Conservation (phyloP, 129 eudicot genomes). For the Centella asiatica region DNA sequence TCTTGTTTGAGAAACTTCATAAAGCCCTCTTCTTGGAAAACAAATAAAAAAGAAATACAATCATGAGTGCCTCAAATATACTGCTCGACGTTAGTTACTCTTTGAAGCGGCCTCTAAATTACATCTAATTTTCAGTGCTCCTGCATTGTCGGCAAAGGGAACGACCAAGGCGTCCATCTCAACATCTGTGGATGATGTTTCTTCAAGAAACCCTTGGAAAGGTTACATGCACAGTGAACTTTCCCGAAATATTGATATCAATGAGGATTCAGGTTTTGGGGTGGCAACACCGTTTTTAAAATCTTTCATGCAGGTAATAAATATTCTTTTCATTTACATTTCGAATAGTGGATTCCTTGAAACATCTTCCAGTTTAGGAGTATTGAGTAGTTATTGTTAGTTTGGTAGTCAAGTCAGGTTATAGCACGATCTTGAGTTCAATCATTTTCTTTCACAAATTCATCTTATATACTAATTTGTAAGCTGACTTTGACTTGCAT, state of each 20-base stretch:
- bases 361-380: not conserved
- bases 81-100: not conserved
- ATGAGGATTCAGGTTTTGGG: conserved; percentile 75
- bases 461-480: too few relatives aligned
- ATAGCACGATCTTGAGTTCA: too few relatives aligned
- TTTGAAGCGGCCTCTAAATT: conserved; percentile 10
- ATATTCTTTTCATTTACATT: conserved; percentile 8
- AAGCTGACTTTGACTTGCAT: too few relatives aligned
- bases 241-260: conserved; percentile 49
- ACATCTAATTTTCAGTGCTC: conserved; percentile 52
- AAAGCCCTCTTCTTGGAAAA: not conserved
- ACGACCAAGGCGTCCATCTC: conserved; percentile 49
- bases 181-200: conserved; percentile 63
- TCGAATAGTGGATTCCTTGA: not conserved
- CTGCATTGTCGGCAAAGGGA: conserved; percentile 75
- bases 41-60: not conserved
- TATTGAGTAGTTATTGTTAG: not conserved
- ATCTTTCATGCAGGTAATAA: conserved; percentile 90
- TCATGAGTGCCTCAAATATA: not conserved
- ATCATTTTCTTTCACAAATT: too few relatives aligned
- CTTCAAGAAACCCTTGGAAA: conserved; percentile 72
- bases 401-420: not conserved
- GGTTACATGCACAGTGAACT: conserved; percentile 58
- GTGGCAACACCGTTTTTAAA: conserved; percentile 80
- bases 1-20: not conserved